phyloP scores from a whole-genome alignment of 1,284 basidiomycete genomes.

The Microbotryomycetes sp. region DNA sequence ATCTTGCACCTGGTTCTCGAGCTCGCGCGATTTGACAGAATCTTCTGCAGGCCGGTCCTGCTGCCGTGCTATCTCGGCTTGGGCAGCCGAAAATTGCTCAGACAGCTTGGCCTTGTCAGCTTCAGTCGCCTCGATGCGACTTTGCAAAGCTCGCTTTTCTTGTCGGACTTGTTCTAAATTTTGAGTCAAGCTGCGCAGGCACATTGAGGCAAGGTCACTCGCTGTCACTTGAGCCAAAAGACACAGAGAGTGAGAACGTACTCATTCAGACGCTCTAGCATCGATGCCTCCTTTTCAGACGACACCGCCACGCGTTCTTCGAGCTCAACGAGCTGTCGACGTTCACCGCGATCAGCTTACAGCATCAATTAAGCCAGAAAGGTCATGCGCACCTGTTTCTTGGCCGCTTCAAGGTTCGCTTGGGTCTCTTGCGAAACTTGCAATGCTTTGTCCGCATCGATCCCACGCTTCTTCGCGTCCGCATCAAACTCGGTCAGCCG shows the following conservation, averaged over 20 bases:
- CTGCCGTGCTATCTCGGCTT: not conserved
- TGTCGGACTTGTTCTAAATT: slow-evolving; percentile 20
- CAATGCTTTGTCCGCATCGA: not conserved
- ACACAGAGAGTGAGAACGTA: not conserved
- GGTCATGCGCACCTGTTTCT: not conserved
- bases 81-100: not conserved
- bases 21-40: not conserved
- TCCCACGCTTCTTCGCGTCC: not conserved
- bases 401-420: not conserved
- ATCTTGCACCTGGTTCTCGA: slow-evolving; percentile 21
- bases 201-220: not conserved
- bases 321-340: slow-evolving; percentile 27
- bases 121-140: slow-evolving; percentile 6
- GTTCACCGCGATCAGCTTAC: no score
- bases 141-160: slow-evolving; percentile 26
- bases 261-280: slow-evolving; percentile 35
- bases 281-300: slow-evolving; percentile 26
- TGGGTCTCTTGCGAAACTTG: not conserved
- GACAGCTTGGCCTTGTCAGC: slow-evolving; percentile 1
- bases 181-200: slow-evolving; percentile 14
- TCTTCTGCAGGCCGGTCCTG: not conserved
- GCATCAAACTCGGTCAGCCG: no score
- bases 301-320: slow-evolving; percentile 28
- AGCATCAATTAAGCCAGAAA: no score
- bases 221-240: no score